These are phyloP conservation scores for Apiospora arundinis DNA, from an alignment of 2,329 filamentous ascomycete species.

Conservation along the genomic window DNA sequence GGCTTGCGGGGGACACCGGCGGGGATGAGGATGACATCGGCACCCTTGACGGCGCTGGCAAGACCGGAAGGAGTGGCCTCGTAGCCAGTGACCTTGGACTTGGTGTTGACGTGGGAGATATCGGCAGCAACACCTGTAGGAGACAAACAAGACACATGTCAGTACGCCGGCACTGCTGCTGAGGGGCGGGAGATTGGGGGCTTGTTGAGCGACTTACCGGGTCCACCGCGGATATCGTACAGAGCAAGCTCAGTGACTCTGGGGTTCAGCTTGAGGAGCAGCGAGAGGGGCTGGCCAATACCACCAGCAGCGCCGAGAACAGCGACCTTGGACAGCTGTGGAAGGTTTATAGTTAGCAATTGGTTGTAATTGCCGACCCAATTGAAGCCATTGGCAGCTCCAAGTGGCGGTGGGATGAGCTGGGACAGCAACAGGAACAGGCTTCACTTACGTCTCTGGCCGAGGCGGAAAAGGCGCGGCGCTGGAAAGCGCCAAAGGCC, in stretches of 20 bases:
- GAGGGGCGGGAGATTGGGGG: conserved; percentile 28
- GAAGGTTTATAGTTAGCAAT: conserved; percentile 31
- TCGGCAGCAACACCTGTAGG: conserved; percentile 90
- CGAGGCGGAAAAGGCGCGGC: conserved; percentile 82
- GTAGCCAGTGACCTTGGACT: conserved; percentile 92
- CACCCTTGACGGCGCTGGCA: conserved; percentile 78
- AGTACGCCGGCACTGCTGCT: conserved; percentile 15
- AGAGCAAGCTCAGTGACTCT: conserved; percentile 91
- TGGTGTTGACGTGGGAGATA: conserved; percentile 99
- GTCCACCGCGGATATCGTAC: conserved; percentile 95
- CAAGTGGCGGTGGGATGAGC: conserved; percentile 23
- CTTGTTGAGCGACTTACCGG: conserved; percentile 57
- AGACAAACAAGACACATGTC: conserved; percentile 20
- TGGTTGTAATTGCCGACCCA: conserved; percentile 18
- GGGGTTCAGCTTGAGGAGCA: conserved; percentile 98
- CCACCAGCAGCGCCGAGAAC: conserved; percentile 96
- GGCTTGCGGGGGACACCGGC: conserved; percentile 99
- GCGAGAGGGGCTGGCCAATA: conserved; percentile 97
- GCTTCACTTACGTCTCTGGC: conserved; percentile 68
- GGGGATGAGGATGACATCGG: conserved; percentile 96
- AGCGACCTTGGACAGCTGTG: conserved; percentile 92
- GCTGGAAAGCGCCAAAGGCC: conserved; percentile 59
- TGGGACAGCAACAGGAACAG: conserved; percentile 24
- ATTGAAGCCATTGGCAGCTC: conserved; percentile 21
- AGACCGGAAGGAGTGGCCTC: conserved; percentile 79